phyloP scores from a whole-genome alignment of 1,139 yeast species.

The Geotrichum fermentans region DNA sequence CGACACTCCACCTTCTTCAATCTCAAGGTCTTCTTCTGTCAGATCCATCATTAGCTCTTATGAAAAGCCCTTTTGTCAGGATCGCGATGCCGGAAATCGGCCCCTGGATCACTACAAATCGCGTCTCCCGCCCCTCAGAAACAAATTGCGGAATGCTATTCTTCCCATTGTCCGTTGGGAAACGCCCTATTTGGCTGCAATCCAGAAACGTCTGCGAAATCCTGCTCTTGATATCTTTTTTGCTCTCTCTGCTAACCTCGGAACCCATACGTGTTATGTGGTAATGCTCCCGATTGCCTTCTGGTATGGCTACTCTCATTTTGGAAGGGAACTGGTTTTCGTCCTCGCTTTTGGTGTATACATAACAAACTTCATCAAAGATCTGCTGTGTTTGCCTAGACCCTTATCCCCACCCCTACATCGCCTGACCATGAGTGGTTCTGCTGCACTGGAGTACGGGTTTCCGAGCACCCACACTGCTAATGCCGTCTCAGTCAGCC shows the following conservation, averaged over 20 bases:
- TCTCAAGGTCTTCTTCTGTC: slow-evolving; percentile 28
- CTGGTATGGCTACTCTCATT: slow-evolving; percentile 68
- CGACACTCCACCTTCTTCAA: slow-evolving; percentile 5
- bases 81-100: slow-evolving; percentile 67
- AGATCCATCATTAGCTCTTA: slow-evolving; percentile 29
- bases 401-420: slow-evolving; percentile 90
- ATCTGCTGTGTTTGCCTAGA: slow-evolving; percentile 81
- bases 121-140: slow-evolving; percentile 57
- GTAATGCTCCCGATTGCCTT: slow-evolving; percentile 77
- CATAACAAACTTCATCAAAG: slow-evolving; percentile 72
- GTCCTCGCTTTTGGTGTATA: slow-evolving; percentile 84
- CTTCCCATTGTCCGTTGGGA: slow-evolving; percentile 63
- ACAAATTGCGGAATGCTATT: slow-evolving; percentile 49
- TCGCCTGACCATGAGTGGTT: slow-evolving; percentile 81
- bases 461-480: slow-evolving; percentile 93
- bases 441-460: slow-evolving; percentile 90
- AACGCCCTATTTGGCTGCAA: slow-evolving; percentile 52
- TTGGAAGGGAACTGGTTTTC: slow-evolving; percentile 63
- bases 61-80: slow-evolving; percentile 29
- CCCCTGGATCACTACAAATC: slow-evolving; percentile 60
- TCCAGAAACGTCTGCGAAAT: slow-evolving; percentile 53
- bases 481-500: slow-evolving; percentile 77
- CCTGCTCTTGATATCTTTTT: slow-evolving; percentile 67
- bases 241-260: slow-evolving; percentile 84
- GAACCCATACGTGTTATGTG: slow-evolving; percentile 91